phyloP scores from a whole-genome alignment of 176 grass and related monocot species.

The Carex littledalei region DNA sequence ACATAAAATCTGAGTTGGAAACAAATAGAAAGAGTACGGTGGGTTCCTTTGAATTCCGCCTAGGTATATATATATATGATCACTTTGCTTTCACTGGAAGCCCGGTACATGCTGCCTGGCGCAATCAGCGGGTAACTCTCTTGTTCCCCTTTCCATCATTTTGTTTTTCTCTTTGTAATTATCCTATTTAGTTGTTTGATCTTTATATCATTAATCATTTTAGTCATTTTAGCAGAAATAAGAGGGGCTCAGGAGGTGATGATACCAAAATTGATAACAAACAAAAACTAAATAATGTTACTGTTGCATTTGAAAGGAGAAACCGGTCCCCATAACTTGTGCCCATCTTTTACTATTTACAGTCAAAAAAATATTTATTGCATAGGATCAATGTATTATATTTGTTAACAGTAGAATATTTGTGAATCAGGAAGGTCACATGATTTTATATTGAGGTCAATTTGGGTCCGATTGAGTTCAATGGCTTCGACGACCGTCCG shows the following conservation, averaged over 20 bases:
- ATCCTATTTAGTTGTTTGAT: not conserved
- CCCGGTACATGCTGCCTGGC: not conserved
- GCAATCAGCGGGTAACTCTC: not conserved
- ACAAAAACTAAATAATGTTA: not conserved
- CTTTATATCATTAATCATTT: not conserved
- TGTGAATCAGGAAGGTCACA: not conserved
- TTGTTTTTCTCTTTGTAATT: not conserved
- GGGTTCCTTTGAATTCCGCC: not conserved
- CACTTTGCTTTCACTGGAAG: slow-evolving; percentile 9
- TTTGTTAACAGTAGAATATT: not conserved
- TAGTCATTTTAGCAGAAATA: not conserved
- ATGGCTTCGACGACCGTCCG: no score
- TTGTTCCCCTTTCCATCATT: not conserved
- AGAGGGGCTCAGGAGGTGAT: not conserved
- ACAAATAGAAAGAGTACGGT: not conserved
- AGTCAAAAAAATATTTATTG: not conserved
- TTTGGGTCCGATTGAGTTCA: no score
- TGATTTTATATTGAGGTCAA: no score
- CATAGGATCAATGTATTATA: not conserved
- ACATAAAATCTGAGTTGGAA: not conserved
- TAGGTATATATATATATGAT: not conserved
- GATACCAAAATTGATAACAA: not conserved
- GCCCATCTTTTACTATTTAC: not conserved
- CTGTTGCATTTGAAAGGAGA: not conserved
- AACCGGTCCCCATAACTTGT: not conserved